phyloP scores from a whole-genome alignment of 2,329 filamentous ascomycete genomes.

The Fusarium luffae region DNA sequence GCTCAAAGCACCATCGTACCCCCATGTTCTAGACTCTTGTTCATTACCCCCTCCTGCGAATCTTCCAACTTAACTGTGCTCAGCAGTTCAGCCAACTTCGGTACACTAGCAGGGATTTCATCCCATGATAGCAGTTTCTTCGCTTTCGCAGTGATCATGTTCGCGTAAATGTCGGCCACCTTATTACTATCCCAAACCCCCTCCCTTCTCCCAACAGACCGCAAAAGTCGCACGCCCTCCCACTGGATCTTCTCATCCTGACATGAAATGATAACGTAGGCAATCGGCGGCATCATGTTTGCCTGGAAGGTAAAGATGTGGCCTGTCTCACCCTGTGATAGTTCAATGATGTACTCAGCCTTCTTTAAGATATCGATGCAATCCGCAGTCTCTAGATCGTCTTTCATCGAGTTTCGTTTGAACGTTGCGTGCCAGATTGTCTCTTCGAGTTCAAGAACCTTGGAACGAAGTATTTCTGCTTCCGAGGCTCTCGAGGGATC shows the following conservation, averaged over 20 bases:
- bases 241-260: conserved; percentile 9
- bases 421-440: conserved; percentile 1
- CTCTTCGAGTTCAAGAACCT: conserved; percentile 16
- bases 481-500: background rate
- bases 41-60: too few species aligned
- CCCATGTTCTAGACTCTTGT: too few species aligned
- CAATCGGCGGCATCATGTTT: conserved; percentile 6
- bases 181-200: conserved; percentile 29
- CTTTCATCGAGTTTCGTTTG: background rate
- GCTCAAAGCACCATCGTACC: too few species aligned
- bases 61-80: too few species aligned
- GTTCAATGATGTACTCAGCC: background rate
- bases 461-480: background rate
- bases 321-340: background rate
- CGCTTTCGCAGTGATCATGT: conserved; percentile 13
- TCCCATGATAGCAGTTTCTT: too few species aligned
- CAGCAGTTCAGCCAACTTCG: too few species aligned
- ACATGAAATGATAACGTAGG: conserved; percentile 22
- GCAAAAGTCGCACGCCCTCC: conserved; percentile 6
- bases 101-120: too few species aligned
- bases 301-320: conserved; percentile 17
- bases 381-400: background rate
- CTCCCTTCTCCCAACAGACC: background rate
- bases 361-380: conserved; percentile 6
- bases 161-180: conserved; percentile 15